A percentile compares a stretch with the other conserved stretches of the same genome.
Evolutionary conservation across 1,139 yeast species (phyloP).

Genomic region (Candida albicans): DNA sequence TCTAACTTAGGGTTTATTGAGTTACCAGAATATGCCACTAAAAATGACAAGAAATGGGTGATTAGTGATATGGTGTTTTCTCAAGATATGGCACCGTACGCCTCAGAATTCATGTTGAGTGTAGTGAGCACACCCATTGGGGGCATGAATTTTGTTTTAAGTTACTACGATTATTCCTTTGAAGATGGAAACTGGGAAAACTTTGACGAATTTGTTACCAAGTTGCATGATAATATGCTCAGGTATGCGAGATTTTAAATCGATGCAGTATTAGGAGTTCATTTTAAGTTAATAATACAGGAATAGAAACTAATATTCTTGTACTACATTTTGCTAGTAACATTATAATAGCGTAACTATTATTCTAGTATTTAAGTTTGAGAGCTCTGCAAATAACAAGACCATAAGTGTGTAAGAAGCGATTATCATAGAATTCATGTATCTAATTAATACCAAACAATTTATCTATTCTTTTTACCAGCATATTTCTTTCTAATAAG

Average conservation of each 20-base stretch:
- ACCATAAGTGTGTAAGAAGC: too few species aligned
- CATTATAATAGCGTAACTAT: neutral
- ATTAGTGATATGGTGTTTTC: slow-evolving; percentile 35
- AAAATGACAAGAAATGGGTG: slow-evolving; percentile 19
- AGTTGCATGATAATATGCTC: slow-evolving; percentile 23
- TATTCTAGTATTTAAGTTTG: too few species aligned
- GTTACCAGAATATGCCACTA: slow-evolving; percentile 16
- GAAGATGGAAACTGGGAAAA: slow-evolving; percentile 23
- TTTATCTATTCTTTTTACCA: too few species aligned
- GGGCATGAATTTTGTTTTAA: slow-evolving; percentile 38
- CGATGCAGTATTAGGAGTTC: slow-evolving; percentile 6
- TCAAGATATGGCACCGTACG: slow-evolving; percentile 38
- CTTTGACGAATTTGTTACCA: slow-evolving; percentile 24
- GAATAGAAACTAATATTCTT: too few species aligned
- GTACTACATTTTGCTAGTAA: neutral
- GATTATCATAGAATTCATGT: too few species aligned
- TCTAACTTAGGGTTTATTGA: slow-evolving; percentile 42
- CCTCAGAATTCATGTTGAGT: slow-evolving; percentile 38
- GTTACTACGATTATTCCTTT: slow-evolving; percentile 28
- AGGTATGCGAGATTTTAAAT: slow-evolving; percentile 8
- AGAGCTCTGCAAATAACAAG: too few species aligned
- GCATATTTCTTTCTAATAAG: slow-evolving; percentile 4
- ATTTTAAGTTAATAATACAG: too few species aligned
- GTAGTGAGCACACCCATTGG: slow-evolving; percentile 34
- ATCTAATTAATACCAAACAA: too few species aligned